Conservation (phyloP, 805 yeast species). For the Saccharomycopsis lassenensis region DNA sequence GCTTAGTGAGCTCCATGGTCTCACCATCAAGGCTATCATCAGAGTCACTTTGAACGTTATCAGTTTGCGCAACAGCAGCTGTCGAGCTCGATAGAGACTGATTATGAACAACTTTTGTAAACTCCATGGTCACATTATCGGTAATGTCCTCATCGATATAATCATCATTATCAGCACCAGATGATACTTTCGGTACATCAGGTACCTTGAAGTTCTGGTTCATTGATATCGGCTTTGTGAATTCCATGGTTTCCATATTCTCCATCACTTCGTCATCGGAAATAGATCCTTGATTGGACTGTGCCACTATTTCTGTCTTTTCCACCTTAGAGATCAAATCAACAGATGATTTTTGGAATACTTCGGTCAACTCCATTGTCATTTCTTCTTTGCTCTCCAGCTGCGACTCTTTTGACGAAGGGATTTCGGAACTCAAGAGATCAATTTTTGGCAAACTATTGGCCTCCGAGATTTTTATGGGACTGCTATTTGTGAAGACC, state of each 20-base stretch:
- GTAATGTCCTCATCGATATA: too few species aligned
- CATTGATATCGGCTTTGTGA: constrained; percentile 19
- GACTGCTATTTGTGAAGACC: not conserved
- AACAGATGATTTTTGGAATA: too few species aligned
- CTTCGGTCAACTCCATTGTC: constrained; percentile 15
- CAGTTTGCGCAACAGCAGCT: too few species aligned
- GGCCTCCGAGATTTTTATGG: not conserved
- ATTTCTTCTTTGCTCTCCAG: too few species aligned
- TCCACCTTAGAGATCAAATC: constrained; percentile 2
- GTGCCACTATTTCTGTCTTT: not conserved
- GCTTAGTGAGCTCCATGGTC: constrained; percentile 25
- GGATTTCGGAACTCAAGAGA: too few species aligned
- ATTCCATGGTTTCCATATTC: constrained; percentile 25
- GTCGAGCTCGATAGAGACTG: too few species aligned
- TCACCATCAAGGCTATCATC: too few species aligned
- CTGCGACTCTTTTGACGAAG: too few species aligned
- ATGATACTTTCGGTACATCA: constrained; percentile 17
- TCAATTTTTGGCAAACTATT: constrained; percentile 6
- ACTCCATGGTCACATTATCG: too few species aligned
- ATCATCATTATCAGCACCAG: not conserved
- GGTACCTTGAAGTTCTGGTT: constrained; percentile 14
- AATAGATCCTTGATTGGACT: not conserved
- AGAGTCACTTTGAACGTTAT: too few species aligned
- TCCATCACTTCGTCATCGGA: constrained; percentile 8
- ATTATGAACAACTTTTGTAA: too few species aligned